Evolutionary conservation across 1,284 basidiomycete genomes (phyloP).

Genomic region (Mrakiaceae sp.): DNA sequence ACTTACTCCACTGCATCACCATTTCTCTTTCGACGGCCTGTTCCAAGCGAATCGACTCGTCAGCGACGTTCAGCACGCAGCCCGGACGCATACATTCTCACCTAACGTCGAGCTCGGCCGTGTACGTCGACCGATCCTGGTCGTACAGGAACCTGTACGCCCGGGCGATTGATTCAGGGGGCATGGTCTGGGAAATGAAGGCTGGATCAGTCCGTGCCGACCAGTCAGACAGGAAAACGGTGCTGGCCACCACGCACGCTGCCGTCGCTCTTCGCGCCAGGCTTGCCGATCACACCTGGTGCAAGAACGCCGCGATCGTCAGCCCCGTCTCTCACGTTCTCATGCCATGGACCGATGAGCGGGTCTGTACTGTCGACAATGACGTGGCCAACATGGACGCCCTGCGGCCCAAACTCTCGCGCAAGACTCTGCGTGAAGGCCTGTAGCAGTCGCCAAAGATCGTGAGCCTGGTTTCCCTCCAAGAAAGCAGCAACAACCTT

Average conservation of each 20-base stretch:
- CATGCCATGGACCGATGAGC: background rate
- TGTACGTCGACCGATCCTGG: slow-evolving; percentile 31
- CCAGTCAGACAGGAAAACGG: no score
- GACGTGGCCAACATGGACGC: slow-evolving; percentile 36
- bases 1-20: no score
- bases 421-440: slow-evolving; percentile 27
- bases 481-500: slow-evolving; percentile 10
- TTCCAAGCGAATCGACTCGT: no score
- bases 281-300: no score
- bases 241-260: no score
- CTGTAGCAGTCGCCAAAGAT: background rate
- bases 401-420: slow-evolving; percentile 35
- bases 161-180: slow-evolving; percentile 20
- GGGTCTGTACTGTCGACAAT: slow-evolving; percentile 31
- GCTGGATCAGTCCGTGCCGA: no score
- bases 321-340: no score
- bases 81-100: slow-evolving; percentile 10
- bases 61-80: no score
- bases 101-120: slow-evolving; percentile 32
- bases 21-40: no score
- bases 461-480: background rate
- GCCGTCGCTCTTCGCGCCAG: no score
- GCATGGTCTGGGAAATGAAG: slow-evolving; percentile 13
- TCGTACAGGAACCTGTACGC: slow-evolving; percentile 30
- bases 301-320: no score